Evolutionary conservation across 495 filamentous ascomycete genomes (phyloP).

Genomic region (Trichoderma gamsii): DNA sequence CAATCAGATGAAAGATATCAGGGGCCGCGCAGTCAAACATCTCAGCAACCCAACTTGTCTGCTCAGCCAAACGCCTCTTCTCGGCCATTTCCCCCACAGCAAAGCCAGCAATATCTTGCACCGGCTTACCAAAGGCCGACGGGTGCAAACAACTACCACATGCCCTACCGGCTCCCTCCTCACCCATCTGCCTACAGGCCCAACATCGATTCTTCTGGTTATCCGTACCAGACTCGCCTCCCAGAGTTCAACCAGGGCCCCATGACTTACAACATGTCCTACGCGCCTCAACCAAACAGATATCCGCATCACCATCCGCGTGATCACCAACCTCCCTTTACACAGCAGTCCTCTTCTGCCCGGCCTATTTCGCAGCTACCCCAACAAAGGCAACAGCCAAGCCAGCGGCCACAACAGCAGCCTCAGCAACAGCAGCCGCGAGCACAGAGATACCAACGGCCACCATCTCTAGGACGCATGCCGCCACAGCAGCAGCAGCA

Average conservation of each 20-base stretch:
- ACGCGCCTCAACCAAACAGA: neutral
- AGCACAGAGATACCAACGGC: slow-evolving; percentile 15
- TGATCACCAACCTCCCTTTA: slow-evolving; percentile 9
- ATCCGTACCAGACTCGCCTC: neutral
- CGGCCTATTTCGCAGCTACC: slow-evolving; percentile 16
- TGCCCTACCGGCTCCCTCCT: slow-evolving; percentile 1
- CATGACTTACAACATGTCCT: neutral
- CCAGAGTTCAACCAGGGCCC: neutral
- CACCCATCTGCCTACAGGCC: neutral
- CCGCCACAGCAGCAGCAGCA: slow-evolving; percentile 8
- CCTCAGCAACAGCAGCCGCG: slow-evolving; percentile 13
- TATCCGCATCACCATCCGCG: slow-evolving; percentile 13
- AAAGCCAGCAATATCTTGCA: neutral
- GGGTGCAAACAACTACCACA: neutral
- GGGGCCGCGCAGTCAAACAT: neutral
- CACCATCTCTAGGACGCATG: slow-evolving; percentile 9
- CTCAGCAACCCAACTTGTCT: neutral
- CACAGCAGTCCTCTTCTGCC: neutral
- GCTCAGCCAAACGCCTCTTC: neutral
- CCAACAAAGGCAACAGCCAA: neutral
- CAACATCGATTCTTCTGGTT: neutral
- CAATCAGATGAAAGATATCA: neutral
- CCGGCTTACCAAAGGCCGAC: neutral
- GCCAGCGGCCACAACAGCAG: slow-evolving; percentile 15
- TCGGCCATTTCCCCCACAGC: neutral